These are phyloP conservation scores for Phytophthora kernoviae DNA, from an alignment of 352 stramenopile species.

Conservation along the genomic window DNA sequence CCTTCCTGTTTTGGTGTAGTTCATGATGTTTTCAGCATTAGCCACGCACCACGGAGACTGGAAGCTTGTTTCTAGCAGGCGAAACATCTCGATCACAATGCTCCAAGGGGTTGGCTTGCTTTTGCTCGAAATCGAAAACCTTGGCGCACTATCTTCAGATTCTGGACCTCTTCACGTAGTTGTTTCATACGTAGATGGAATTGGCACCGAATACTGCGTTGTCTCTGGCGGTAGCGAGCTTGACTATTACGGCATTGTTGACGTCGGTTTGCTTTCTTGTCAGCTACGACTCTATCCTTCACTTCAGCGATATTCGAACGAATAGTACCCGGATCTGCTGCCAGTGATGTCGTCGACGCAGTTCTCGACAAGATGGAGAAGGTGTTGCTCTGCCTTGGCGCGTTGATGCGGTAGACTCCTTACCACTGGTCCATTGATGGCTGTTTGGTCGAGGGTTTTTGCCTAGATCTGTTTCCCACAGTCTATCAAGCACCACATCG, in stretches of 20 bases:
- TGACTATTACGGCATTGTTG: constrained; percentile 28
- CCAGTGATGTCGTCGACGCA: no score
- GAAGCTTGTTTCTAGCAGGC: constrained; percentile 20
- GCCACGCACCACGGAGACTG: constrained; percentile 14
- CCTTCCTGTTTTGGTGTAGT: constrained; percentile 6
- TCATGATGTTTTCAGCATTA: constrained; percentile 11
- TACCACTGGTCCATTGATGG: no score
- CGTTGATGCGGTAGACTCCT: no score
- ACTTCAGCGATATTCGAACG: no score
- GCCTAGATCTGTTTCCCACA: no score
- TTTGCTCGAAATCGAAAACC: constrained; percentile 6
- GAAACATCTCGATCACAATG: constrained; percentile 19
- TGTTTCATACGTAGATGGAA: constrained; percentile 4
- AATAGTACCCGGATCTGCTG: no score
- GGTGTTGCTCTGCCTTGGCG: no score
- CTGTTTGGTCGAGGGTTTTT: no score
- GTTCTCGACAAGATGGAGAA: no score
- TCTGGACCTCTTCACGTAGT: constrained; percentile 21
- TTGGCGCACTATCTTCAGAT: constrained; percentile 10
- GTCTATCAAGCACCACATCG: no score
- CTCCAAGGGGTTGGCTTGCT: constrained; percentile 23
- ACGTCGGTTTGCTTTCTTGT: neutral
- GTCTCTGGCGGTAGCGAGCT: constrained; percentile 29
- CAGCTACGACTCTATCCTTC: no score
- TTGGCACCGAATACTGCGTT: constrained; percentile 3